Evolutionary conservation across 805 yeast species (phyloP).

Genomic region (Citeromyces matritensis): DNA sequence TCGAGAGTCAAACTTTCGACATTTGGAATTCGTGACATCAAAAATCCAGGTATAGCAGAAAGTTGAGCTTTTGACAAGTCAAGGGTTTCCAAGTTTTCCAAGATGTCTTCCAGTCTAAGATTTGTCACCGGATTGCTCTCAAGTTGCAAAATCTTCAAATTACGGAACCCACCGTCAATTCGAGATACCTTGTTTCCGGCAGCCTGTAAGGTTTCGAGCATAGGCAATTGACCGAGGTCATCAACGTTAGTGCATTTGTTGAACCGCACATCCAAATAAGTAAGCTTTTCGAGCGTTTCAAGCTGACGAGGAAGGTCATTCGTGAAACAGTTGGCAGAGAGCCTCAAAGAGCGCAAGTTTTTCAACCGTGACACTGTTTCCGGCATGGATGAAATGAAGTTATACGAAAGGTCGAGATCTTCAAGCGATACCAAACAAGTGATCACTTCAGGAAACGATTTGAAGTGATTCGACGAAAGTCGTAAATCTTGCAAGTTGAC

Average conservation of each 20-base stretch:
- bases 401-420: conserved; percentile 72
- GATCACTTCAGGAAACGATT: conserved; percentile 48
- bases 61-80: conserved; percentile 75
- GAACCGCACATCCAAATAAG: conserved; percentile 65
- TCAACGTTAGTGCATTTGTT: conserved; percentile 44
- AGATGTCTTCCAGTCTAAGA: conserved; percentile 33
- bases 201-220: conserved; percentile 56
- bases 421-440: conserved; percentile 40
- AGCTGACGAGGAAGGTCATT: conserved; percentile 38
- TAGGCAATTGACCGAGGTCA: conserved; percentile 38
- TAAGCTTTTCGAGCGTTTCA: conserved; percentile 35
- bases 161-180: conserved; percentile 47
- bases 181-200: conserved; percentile 65
- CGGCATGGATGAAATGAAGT: conserved; percentile 51
- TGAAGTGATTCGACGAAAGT: conserved; percentile 65
- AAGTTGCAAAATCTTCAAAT: conserved; percentile 52
- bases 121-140: conserved; percentile 78
- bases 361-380: conserved; percentile 39
- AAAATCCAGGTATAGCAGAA: conserved; percentile 51
- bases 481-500: conserved; percentile 45
- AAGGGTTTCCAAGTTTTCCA: conserved; percentile 50
- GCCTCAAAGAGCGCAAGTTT: conserved; percentile 51
- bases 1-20: conserved; percentile 65
- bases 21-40: conserved; percentile 45
- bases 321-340: conserved; percentile 57